Evolutionary conservation across 371 early-diverging fungal species (phyloP).

Genomic region (Rhizomucor pusillus): DNA sequence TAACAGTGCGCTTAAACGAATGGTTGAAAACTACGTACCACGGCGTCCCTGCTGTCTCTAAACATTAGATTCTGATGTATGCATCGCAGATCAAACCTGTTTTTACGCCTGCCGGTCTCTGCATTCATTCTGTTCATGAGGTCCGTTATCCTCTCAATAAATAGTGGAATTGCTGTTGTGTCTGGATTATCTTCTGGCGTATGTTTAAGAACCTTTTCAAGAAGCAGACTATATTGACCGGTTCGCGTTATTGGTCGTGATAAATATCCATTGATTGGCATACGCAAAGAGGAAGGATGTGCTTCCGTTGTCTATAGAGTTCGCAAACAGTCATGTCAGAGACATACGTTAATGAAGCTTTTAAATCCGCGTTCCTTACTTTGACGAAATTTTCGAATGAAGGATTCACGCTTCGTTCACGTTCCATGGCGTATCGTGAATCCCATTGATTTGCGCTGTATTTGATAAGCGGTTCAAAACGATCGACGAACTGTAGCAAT

Average conservation of each 20-base stretch:
- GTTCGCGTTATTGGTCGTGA: constrained; percentile 82
- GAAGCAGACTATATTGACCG: constrained; percentile 83
- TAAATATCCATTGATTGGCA: constrained; percentile 77
- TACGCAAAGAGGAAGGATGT: constrained; percentile 73
- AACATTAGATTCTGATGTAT: constrained; percentile 26
- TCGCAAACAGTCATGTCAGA: background rate
- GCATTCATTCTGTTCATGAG: constrained; percentile 75
- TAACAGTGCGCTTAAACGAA: too few relatives aligned
- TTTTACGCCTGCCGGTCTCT: constrained; percentile 84
- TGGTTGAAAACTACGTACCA: too few relatives aligned
- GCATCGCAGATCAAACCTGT: constrained; percentile 63
- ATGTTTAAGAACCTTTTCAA: constrained; percentile 76
- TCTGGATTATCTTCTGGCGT: constrained; percentile 81
- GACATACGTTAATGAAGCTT: background rate
- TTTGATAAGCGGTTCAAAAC: constrained; percentile 75
- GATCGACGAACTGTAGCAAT: constrained; percentile 63
- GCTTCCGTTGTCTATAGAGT: constrained; percentile 40
- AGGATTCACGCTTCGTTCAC: constrained; percentile 67
- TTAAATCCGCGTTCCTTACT: too few relatives aligned
- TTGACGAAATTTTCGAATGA: constrained; percentile 71
- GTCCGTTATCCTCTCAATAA: constrained; percentile 61
- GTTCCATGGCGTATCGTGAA: constrained; percentile 75
- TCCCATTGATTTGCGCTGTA: constrained; percentile 88
- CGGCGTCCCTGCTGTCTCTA: constrained; percentile 27
- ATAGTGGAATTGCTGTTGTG: constrained; percentile 54